Percentiles rank a stretch among this genome's conserved stretches.
Conservation (phyloP, 1,139 yeast genomes). For the Saccharomyces hybrid region DNA sequence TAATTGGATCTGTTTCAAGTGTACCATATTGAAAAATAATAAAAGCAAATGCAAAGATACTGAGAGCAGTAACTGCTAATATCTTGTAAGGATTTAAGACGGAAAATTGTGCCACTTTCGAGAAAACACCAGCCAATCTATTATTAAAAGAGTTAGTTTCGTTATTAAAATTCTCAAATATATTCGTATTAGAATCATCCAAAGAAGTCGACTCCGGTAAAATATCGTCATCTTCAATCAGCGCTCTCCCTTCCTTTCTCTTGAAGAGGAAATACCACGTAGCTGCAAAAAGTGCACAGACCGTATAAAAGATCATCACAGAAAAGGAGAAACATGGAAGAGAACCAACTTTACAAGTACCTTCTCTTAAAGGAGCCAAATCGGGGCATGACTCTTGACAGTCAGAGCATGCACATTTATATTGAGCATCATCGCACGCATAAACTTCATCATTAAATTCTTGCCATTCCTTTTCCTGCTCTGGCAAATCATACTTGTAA, state of each 20-base stretch:
- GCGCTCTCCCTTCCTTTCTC: constrained; percentile 17
- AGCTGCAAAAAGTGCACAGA: constrained; percentile 34
- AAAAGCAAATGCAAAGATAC: constrained; percentile 46
- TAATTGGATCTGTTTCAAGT: constrained; percentile 72
- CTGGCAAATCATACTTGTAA: constrained; percentile 43
- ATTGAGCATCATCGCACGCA: constrained; percentile 51
- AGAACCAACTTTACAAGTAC: constrained; percentile 48
- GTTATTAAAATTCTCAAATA: constrained; percentile 14
- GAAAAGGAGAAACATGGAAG: constrained; percentile 70
- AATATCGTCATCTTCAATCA: constrained; percentile 14
- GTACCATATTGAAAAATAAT: constrained; percentile 47
- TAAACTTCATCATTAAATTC: constrained; percentile 28
- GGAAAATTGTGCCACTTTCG: constrained; percentile 48
- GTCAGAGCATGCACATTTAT: constrained; percentile 84
- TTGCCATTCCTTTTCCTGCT: constrained; percentile 24
- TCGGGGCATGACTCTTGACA: constrained; percentile 75
- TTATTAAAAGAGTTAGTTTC: constrained; percentile 12
- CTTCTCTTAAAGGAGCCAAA: constrained; percentile 40
- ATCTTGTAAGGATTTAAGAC: constrained; percentile 45
- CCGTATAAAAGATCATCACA: constrained; percentile 46
- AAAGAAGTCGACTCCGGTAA: constrained; percentile 11
- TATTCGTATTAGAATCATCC: constrained; percentile 6
- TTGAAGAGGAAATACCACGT: constrained; percentile 30
- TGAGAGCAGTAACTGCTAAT: constrained; percentile 11
- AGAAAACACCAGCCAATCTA: constrained; percentile 30